Evolutionary conservation across 106 monocot genomes (phyloP).

Genomic region (Acorus gramineus): DNA sequence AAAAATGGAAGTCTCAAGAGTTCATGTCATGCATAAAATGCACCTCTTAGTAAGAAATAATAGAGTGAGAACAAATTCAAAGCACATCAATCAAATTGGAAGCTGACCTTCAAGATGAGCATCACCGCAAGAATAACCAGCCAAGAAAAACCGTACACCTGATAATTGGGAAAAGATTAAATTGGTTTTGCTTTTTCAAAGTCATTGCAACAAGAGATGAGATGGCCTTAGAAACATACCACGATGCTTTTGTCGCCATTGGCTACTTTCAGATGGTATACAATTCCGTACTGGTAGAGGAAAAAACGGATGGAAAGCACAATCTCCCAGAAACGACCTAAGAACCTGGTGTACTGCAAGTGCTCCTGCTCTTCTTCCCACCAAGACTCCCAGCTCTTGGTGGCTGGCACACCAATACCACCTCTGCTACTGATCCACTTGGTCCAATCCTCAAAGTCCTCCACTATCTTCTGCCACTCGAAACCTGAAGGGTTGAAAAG

Average conservation of each 20-base stretch:
- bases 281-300: conserved; percentile 90
- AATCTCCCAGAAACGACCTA: conserved; percentile 85
- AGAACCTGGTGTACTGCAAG: conserved; percentile 55
- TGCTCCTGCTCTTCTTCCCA: conserved; percentile 99
- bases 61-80: background rate
- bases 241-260: conserved; percentile 67
- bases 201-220: background rate
- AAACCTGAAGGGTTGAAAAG: conserved; percentile 96
- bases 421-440: conserved; percentile 90
- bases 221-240: conserved; percentile 25
- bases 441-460: conserved; percentile 95
- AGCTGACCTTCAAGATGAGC: conserved; percentile 69
- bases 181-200: too few relatives aligned
- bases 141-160: conserved; percentile 97
- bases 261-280: conserved; percentile 79
- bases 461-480: conserved; percentile 97
- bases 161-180: conserved; percentile 1
- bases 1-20: background rate
- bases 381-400: conserved; percentile 98
- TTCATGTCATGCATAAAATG: background rate
- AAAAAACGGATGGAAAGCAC: conserved; percentile 79
- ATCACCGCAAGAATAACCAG: conserved; percentile 84
- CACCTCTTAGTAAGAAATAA: background rate
- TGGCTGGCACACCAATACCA: conserved; percentile 86
- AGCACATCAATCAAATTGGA: background rate